Evolutionary conservation across 768 basidiomycete genomes (phyloP), one percentile per base, ranked within the genome.

Genomic region (Phaeotremella fagi): DNA sequence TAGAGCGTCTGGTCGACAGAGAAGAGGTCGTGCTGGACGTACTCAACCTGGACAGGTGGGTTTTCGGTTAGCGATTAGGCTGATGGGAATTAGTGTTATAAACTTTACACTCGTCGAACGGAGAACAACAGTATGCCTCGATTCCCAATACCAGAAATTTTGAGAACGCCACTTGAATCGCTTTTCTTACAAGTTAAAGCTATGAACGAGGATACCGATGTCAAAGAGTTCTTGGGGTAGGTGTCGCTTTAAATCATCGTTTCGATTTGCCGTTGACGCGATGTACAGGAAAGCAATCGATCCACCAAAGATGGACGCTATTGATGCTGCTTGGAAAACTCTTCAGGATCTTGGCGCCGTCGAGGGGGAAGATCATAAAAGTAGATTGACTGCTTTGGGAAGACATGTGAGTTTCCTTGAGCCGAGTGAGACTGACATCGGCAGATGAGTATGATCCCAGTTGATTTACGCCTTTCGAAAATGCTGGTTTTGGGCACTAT

Each of bases 401-500:
- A 79, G 81, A 58, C 83, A 94, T 70, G 82, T 92, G 69, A 85
- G 71, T 55, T 24, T 51, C 37, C 45, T 53, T 24, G 11, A 23
- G 11, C 15, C 31, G 29, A 25, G 26, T 16, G 27, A 4, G n/a
- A 38, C 48, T 42, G 25, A 43, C 44, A 16, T 28, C 6, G 24
- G 16, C 47, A 72, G 12, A 62, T 90, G 87, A 80, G 87, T 2
- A 80, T 84, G 75, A 79, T 95, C n/a, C 91, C 91, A 1, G 77
- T 94, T 14, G 92, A 97, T 73, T 77, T 92, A 9, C 80, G 89
- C 35, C 79, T 97, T 24, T 88, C 83, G 6, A 97, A 95, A 87
- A 92, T 97, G 87, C 81, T 97, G 22, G 81, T 95, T 5, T 78
- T 95, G 0, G 90, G 82, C 0, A 81, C 84, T 4, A 80, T 92